A percentile compares a stretch with the other conserved stretches of the same genome.
Conservation (phyloP, 345 rosid genomes). For the Durio zibethinus region DNA sequence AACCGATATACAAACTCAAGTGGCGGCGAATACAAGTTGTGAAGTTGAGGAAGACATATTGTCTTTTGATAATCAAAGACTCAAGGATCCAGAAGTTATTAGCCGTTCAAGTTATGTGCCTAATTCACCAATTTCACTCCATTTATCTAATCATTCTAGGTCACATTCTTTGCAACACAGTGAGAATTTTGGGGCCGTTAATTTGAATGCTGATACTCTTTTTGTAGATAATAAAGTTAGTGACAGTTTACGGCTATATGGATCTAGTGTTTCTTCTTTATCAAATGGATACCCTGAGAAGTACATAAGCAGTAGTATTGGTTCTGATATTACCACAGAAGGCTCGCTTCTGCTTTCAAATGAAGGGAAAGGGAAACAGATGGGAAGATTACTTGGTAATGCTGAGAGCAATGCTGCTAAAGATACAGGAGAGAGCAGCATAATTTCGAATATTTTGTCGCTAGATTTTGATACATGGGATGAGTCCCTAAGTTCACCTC, state of each 20-base stretch:
- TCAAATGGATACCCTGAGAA: conserved; percentile 52
- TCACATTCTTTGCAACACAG: conserved; percentile 39
- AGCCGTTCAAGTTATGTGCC: conserved; percentile 35
- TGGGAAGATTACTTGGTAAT: conserved; percentile 23
- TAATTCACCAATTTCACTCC: conserved; percentile 36
- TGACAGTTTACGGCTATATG: conserved; percentile 24
- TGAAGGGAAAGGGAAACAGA: conserved; percentile 32
- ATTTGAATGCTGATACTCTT: conserved; percentile 31
- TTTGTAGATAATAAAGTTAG: conserved; percentile 34
- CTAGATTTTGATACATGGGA: conserved; percentile 80
- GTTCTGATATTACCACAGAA: conserved; percentile 34
- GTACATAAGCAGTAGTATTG: conserved; percentile 27
- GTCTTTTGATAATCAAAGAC: conserved; percentile 56
- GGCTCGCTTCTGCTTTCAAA: conserved; percentile 31
- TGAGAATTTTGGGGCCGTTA: conserved; percentile 21
- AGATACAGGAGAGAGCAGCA: conserved; percentile 64
- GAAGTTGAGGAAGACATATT: conserved; percentile 61
- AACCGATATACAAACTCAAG: conserved; percentile 27
- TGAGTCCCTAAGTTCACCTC: conserved; percentile 64
- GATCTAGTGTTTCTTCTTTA: conserved; percentile 28
- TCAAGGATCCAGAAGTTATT: conserved; percentile 54
- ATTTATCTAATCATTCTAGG: conserved; percentile 38
- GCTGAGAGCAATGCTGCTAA: conserved; percentile 25
- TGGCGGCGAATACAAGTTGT: conserved; percentile 19
- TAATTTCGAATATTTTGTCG: conserved; percentile 72